phyloP scores from a whole-genome alignment of 2,329 filamentous ascomycete genomes.

The Ambrosiella cleistominuta region DNA sequence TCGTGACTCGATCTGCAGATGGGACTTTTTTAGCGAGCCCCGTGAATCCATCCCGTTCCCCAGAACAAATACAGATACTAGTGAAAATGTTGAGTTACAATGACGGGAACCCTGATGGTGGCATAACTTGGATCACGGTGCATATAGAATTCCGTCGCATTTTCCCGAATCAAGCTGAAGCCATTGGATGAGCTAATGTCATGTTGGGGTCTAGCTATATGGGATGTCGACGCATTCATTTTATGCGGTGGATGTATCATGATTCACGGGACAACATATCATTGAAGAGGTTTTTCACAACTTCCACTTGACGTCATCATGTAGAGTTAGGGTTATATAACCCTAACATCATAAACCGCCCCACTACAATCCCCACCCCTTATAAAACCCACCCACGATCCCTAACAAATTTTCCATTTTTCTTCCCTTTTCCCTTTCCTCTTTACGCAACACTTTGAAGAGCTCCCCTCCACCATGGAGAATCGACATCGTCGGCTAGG shows the following conservation, averaged over 20 bases:
- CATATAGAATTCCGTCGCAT: neutral
- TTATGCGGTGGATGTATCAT: too few species aligned
- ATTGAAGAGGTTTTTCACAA: too few species aligned
- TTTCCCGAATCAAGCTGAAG: too few species aligned
- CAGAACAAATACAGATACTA: neutral
- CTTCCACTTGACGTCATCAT: too few species aligned
- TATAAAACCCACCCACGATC: slow-evolving; percentile 7
- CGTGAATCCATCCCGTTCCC: neutral
- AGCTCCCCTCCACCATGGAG: slow-evolving; percentile 4
- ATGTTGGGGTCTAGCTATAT: too few species aligned
- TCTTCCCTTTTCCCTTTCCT: slow-evolving; percentile 14
- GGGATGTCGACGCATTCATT: neutral
- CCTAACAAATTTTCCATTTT: slow-evolving; percentile 12
- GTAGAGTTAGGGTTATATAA: too few species aligned
- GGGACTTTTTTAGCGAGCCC: neutral
- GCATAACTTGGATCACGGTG: neutral
- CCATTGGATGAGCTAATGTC: too few species aligned
- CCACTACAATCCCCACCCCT: neutral
- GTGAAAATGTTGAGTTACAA: neutral
- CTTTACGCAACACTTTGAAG: slow-evolving; percentile 19
- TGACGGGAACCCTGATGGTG: neutral
- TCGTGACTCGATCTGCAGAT: neutral
- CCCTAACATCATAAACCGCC: neutral
- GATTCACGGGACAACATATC: too few species aligned
- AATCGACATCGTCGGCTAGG: neutral